phyloP scores from a whole-genome alignment of 345 rosid genomes.

The Rhodamnia rubescens region DNA sequence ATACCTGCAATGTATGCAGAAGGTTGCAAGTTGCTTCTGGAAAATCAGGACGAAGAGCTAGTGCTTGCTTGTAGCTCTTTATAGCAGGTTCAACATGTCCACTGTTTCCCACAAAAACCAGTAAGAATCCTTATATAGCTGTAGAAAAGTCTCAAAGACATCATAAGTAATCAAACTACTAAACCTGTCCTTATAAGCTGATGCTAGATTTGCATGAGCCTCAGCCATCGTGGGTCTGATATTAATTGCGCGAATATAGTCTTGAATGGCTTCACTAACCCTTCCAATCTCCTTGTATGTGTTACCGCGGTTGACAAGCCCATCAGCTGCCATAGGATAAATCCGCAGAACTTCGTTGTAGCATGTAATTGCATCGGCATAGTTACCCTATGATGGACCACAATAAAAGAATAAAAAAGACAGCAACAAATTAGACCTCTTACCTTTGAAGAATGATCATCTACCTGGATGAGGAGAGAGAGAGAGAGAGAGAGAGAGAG shows the following conservation, averaged over 20 bases:
- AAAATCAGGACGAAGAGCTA: slow-evolving; percentile 74
- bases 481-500: background rate
- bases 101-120: slow-evolving; percentile 21
- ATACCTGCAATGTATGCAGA: slow-evolving; percentile 87
- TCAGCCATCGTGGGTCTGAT: slow-evolving; percentile 93
- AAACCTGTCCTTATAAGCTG: slow-evolving; percentile 99
- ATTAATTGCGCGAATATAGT: slow-evolving; percentile 70
- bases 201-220: slow-evolving; percentile 99
- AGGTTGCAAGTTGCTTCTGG: slow-evolving; percentile 99
- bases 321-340: slow-evolving; percentile 97
- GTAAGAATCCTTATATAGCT: background rate
- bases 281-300: slow-evolving; percentile 95
- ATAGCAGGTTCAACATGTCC: slow-evolving; percentile 91
- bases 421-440: background rate
- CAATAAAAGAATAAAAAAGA: background rate
- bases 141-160: background rate
- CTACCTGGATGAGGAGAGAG: no score
- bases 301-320: slow-evolving; percentile 94
- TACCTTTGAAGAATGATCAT: no score
- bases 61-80: slow-evolving; percentile 85
- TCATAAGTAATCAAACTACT: background rate
- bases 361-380: slow-evolving; percentile 92
- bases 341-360: slow-evolving; percentile 95
- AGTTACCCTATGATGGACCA: slow-evolving; percentile 58
- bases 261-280: slow-evolving; percentile 93